A percentile compares a stretch with the other conserved stretches of the same genome.
phyloP scores from a whole-genome alignment of 2,329 filamentous ascomycete species.

The Fusarium drepaniforme region DNA sequence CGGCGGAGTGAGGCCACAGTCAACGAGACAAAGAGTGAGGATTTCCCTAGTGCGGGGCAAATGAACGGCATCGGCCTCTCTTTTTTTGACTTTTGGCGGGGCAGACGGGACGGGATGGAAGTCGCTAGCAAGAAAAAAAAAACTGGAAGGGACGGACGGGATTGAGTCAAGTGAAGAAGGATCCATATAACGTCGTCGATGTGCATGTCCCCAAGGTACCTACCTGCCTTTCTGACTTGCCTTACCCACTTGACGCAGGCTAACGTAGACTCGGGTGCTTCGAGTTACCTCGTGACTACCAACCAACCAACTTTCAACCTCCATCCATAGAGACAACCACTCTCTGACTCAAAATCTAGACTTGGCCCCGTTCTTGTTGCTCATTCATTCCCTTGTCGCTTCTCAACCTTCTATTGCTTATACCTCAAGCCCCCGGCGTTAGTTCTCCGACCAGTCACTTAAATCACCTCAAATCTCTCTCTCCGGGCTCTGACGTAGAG shows the following conservation, averaged over 20 bases:
- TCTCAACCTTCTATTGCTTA: neutral
- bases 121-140: slow-evolving; percentile 17
- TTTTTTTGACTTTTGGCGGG: slow-evolving; percentile 4
- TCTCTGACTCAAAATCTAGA: slow-evolving; percentile 1
- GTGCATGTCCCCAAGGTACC: neutral
- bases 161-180: slow-evolving; percentile 19
- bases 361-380: neutral
- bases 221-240: neutral
- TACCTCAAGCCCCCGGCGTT: neutral
- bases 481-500: slow-evolving; percentile 11
- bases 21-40: neutral
- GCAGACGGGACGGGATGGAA: slow-evolving; percentile 11
- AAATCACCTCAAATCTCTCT: neutral
- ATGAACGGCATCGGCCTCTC: neutral
- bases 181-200: slow-evolving; percentile 1
- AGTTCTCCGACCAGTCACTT: neutral
- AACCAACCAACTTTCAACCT: neutral
- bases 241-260: neutral
- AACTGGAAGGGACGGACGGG: neutral
- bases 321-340: neutral
- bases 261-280: neutral
- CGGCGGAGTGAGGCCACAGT: neutral
- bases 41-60: slow-evolving; percentile 8
- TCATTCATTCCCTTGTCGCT: neutral
- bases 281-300: slow-evolving; percentile 1